Evolutionary conservation across 352 stramenopile species (phyloP), one percentile per base, ranked within the genome.

Genomic region (Phytopythium montanum): DNA sequence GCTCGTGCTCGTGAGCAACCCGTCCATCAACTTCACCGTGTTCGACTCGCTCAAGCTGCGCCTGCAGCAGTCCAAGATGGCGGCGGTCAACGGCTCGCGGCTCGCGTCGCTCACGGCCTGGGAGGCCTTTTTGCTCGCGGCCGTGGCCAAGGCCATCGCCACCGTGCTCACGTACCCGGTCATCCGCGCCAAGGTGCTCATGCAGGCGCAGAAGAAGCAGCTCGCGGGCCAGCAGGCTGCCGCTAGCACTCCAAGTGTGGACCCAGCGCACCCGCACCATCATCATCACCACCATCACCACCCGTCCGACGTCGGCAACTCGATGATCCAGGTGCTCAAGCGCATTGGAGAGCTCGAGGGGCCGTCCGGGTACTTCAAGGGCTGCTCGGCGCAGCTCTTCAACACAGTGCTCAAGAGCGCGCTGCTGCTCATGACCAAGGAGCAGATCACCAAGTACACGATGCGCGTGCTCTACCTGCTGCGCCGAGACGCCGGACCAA

Each of bases 21-120:
- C 87, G 29, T 90, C 86, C 33, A 96, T 96, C 67, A 95, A 95
- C 70, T 96, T 90, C 62, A 94, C 87, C 19, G 76, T 92, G 48
- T 96, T 94, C 49, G 86, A 96, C 68, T 81, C 81, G 55, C 72
- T 96, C 34, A 96, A 96, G 65, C 64, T 90, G 44, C 66, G 75
- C 29, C 51, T 90, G 57, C 81, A 85, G 56, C 59, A 71, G 44
- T 73, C 61, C 42, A 87, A 83, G 62, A 86, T 80, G 69, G 55
- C 61, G 29, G 67, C 76, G 39, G 69, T 50, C 10, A 66, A 70
- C 33, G 60, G 71, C 12, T 64, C 65, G 44, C 73, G 76, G 2
- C 38, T 85, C 60, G 69, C 65, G 50, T 81, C 73, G 39, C 61
- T 93, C n/a, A 86, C 75, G 28, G 81, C 79, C 21, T 60, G 75